Conservation (phyloP, 2,329 filamentous ascomycete species). For the Ophiostoma ulmi region DNA sequence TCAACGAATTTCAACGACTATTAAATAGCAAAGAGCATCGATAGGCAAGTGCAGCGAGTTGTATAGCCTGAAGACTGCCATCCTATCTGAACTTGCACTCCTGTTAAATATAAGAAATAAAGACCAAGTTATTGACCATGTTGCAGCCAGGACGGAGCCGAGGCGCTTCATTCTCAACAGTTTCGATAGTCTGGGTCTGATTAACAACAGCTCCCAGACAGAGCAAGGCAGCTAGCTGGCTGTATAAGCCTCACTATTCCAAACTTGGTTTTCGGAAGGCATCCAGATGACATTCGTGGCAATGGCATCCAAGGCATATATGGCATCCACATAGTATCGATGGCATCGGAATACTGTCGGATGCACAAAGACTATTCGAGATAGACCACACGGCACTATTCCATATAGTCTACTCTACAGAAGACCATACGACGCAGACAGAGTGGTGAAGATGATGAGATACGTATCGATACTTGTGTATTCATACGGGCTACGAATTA, state of each 20-base stretch:
- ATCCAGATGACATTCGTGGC: neutral
- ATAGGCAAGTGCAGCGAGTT: neutral
- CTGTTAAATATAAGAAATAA: too few species aligned
- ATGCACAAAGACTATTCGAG: neutral
- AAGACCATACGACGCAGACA: neutral
- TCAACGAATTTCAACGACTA: too few species aligned
- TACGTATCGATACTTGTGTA: neutral
- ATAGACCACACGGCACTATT: neutral
- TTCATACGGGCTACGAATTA: neutral
- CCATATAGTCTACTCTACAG: neutral
- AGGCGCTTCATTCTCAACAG: neutral
- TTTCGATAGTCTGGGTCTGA: neutral
- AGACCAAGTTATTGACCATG: neutral
- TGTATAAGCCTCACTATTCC: neutral
- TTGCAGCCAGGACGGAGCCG: conserved; percentile 1
- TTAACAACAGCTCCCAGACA: neutral
- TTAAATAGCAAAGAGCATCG: too few species aligned
- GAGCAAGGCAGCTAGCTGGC: neutral
- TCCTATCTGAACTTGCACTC: neutral
- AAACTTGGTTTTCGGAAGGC: neutral
- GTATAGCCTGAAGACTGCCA: neutral
- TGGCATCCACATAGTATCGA: neutral
- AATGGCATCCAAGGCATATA: too few species aligned
- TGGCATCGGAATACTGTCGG: neutral
- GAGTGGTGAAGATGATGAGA: neutral